Base-by-base conservation (phyloP, 2,329 filamentous ascomycete species). In the Coniochaeta ligniaria region DNA sequence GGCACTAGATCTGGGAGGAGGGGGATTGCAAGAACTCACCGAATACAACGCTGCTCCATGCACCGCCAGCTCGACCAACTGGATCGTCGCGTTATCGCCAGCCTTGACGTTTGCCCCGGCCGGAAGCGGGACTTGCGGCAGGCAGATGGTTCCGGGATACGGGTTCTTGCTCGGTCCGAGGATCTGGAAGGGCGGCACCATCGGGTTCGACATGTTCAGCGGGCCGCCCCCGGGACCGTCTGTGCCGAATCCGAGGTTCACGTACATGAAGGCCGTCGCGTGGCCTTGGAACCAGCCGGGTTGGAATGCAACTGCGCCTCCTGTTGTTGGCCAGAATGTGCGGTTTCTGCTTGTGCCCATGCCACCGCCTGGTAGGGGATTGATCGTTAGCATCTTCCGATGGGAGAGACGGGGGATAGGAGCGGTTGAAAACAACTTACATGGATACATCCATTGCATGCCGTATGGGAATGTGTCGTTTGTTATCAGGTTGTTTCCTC, bases 231-330 rank as follows among this genome's bases (percentile, higher is more conserved):
- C 80, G 17, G 85, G 85, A 0, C 83, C 85, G 11, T 83, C 80
- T 36, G 83, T 91, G 65, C 91, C 92, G 65, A 93, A 86, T 66
- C 95, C 95, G 60, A 98, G 81, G 78, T 98, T 98, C 76, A 98
- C 80, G 77, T 96, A 96, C 71, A 96, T 82, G 68, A 92, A 84
- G 20, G 92, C 94, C 6, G 85, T 88, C 38, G 83, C 74, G 73
- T 98, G 95, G 65, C 95, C 95, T 61, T 88, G 86, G 79, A 97
- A 97, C 95, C 95, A 98, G 69, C 94, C 95, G 0, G 95, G 95
- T 71, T 98, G 94, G 69, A 97, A 83, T 57, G 92, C 84, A 63
- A 99, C 70, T n/a, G 92, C 92, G 63, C 95, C 95, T 66, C 95
- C 95, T 33, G 78, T 84, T 57, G 92, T 82, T 17, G 95, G 93